Evolutionary conservation across 2,329 filamentous ascomycete genomes (phyloP), one percentile per base, ranked within the genome.

Genomic region (Sporothrix euskadiensis): DNA sequence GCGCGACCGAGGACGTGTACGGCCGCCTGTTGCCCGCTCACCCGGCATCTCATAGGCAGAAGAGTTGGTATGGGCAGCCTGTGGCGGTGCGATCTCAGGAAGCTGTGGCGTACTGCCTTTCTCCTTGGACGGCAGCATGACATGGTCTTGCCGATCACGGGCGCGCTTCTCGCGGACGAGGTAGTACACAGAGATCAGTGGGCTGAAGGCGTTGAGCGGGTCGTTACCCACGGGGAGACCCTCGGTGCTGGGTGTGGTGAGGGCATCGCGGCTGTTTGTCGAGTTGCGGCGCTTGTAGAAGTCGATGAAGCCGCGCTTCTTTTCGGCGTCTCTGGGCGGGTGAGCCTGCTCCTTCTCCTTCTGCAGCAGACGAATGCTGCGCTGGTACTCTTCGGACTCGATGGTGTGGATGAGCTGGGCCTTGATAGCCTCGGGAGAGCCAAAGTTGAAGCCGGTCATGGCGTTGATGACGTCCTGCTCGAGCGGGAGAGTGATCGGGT

Each of bases 391-490:
- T 7, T 97, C 94, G 0, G 94, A 98, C 78, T 97, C 92, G 74
- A 99, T 88, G n/a, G 94, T 88, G 76, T 92, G 92, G 10, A 90
- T 92, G 59, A 99, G 87, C 80, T 98, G 93, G 2, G 89, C 84
- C 73, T 89, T 91, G 79, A 99, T 98, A 73, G 89, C 88, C 71
- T 98, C 94, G 1, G 94, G 88, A 0, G 93, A 88, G 0, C 96
- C 96, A 83, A 98, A 99, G 81, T 98, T 97, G 81, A 99, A 99
- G 2, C 96, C 96, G 32, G 94, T 97, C 96, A 99, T 99, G 77
- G 93, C 94, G 68, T 93, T 89, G 73, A 99, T 89, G 4, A 98
- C 91, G 59, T 92, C 91, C 1, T 88, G 85, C 79, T 98, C 95
- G 10, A 99, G 84, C 6, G 95, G 94, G 16, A 97, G 84, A 52